phyloP scores from a whole-genome alignment of 148 eudicot genomes.

The Amaranthus hypochondriacus region DNA sequence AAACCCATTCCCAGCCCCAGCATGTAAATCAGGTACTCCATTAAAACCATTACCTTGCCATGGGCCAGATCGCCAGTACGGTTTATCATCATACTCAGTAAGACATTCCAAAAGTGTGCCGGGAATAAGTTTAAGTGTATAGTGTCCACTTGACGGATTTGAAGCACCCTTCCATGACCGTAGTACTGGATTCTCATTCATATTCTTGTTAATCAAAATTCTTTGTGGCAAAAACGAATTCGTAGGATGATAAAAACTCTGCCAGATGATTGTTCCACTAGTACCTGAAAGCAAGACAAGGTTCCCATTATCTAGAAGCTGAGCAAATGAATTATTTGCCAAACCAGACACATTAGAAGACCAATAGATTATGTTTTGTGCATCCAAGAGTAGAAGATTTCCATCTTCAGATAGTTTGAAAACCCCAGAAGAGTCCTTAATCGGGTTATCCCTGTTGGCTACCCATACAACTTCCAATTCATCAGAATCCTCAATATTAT shows the following conservation, averaged over 20 bases:
- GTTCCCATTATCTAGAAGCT: slow-evolving; percentile 52
- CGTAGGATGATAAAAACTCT: slow-evolving; percentile 64
- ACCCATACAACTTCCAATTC: slow-evolving; percentile 27
- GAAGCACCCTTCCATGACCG: slow-evolving; percentile 26
- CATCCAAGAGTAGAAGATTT: slow-evolving; percentile 26
- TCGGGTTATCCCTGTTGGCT: slow-evolving; percentile 31
- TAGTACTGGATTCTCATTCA: slow-evolving; percentile 7
- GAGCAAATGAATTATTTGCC: slow-evolving; percentile 23
- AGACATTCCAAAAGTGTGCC: too few relatives aligned
- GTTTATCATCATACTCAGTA: too few relatives aligned
- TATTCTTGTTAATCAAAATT: background rate
- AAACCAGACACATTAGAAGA: slow-evolving; percentile 25
- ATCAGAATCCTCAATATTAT: slow-evolving; percentile 16
- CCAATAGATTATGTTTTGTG: slow-evolving; percentile 39
- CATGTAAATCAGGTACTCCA: too few relatives aligned
- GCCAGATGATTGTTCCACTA: slow-evolving; percentile 40
- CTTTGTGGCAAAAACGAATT: slow-evolving; percentile 40
- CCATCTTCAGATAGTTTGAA: slow-evolving; percentile 21
- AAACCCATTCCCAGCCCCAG: background rate
- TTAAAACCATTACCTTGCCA: too few relatives aligned
- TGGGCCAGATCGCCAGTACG: too few relatives aligned
- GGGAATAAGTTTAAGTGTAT: background rate
- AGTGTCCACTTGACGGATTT: slow-evolving; percentile 26
- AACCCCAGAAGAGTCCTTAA: slow-evolving; percentile 14
- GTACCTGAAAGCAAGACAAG: slow-evolving; percentile 28